Percentiles rank a stretch among this genome's conserved stretches.
phyloP scores from a whole-genome alignment of 2,329 filamentous ascomycete genomes.

The Talaromyces amestolkiae region DNA sequence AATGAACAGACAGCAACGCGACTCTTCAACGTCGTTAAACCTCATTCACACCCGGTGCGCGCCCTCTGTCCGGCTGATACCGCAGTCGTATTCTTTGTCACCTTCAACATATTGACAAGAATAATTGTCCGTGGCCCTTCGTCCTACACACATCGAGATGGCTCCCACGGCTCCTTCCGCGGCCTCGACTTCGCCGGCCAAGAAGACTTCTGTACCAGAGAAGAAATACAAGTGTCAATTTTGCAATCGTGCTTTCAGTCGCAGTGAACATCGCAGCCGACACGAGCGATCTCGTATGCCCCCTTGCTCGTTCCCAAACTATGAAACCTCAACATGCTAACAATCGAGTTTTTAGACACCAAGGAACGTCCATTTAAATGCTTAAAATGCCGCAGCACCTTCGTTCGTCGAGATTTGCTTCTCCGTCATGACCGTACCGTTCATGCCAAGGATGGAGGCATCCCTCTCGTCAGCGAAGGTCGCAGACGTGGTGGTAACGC shows the following conservation, averaged over 20 bases:
- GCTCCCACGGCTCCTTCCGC: constrained; percentile 55
- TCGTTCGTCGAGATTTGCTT: constrained; percentile 93
- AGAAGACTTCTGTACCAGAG: constrained; percentile 81
- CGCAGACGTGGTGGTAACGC: constrained; percentile 61
- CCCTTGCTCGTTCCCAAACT: background rate
- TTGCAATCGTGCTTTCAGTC: constrained; percentile 94
- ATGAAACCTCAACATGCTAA: background rate
- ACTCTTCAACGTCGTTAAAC: constrained; percentile 38
- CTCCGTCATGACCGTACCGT: constrained; percentile 97
- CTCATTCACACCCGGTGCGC: constrained; percentile 45
- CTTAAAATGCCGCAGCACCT: constrained; percentile 95
- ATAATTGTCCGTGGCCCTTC: constrained; percentile 20
- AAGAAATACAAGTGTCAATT: constrained; percentile 99
- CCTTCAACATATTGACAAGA: constrained; percentile 30
- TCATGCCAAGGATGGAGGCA: constrained; percentile 94
- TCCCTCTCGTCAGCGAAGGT: constrained; percentile 88
- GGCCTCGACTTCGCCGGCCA: constrained; percentile 71
- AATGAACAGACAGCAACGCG: constrained; percentile 45
- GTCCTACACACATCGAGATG: constrained; percentile 32
- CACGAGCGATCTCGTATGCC: constrained; percentile 97
- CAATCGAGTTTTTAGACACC: constrained; percentile 64
- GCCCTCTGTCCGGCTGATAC: constrained; percentile 42
- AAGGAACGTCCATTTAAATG: constrained; percentile 99
- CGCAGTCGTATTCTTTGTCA: constrained; percentile 27
- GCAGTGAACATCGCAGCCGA: constrained; percentile 93